These are phyloP conservation scores for Thamnidium elegans DNA, from an alignment of 192 early-diverging fungal genomes.

Conservation along the genomic window DNA sequence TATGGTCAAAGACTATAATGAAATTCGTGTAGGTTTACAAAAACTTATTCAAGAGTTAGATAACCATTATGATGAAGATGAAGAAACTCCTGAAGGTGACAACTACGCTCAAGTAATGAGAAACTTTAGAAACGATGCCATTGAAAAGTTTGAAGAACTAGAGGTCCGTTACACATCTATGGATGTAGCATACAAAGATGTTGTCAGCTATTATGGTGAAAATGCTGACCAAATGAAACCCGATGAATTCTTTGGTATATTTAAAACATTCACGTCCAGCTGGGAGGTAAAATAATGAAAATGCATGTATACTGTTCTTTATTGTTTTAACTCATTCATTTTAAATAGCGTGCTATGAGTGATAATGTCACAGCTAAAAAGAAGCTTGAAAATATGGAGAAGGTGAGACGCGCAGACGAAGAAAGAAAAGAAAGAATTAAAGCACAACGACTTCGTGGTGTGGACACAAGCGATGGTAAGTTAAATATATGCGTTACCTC, in stretches of 20 bases:
- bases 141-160: constrained; percentile 59
- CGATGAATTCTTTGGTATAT: constrained; percentile 86
- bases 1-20: constrained; percentile 49
- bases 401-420: constrained; percentile 26
- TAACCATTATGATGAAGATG: constrained; percentile 41
- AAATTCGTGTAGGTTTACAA: constrained; percentile 42
- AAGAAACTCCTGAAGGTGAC: constrained; percentile 54
- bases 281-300: constrained; percentile 54
- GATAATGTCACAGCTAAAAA: constrained; percentile 43
- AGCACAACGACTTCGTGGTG: constrained; percentile 29
- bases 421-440: constrained; percentile 31
- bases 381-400: constrained; percentile 47
- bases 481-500: constrained; percentile 4
- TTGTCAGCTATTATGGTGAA: constrained; percentile 71
- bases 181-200: constrained; percentile 69
- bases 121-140: constrained; percentile 62
- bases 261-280: constrained; percentile 75
- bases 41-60: constrained; percentile 45
- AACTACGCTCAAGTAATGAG: constrained; percentile 62
- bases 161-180: constrained; percentile 61
- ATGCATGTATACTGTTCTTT: constrained; percentile 3
- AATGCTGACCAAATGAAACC: constrained; percentile 68
- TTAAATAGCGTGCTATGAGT: constrained; percentile 47
- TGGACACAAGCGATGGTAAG: constrained; percentile 41
- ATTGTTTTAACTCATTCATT: neutral